Percentiles rank a stretch among this genome's conserved stretches.
These are phyloP conservation scores for Calvatia gigantea DNA, from an alignment of 768 basidiomycete genomes.

Conservation along the genomic window DNA sequence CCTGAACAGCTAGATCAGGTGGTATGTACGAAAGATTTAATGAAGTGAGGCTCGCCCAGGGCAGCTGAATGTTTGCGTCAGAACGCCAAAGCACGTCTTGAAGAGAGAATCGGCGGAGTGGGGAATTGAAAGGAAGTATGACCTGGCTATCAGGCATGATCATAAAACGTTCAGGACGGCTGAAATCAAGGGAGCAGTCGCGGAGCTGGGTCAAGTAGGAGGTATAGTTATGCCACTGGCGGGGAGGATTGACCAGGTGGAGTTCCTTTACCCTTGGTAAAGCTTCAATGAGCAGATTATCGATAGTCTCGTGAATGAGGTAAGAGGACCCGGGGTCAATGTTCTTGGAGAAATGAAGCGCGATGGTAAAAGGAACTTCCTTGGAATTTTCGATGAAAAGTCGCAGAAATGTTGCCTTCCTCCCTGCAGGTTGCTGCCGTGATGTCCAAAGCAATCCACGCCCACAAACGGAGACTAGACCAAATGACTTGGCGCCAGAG, in stretches of 20 bases:
- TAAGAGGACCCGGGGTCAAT: not conserved
- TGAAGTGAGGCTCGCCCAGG: not conserved
- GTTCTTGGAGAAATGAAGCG: not conserved
- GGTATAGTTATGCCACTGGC: not conserved
- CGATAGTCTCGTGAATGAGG: not conserved
- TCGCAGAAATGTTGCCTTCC: too few species aligned
- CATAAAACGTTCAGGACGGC: not conserved
- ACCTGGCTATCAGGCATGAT: not conserved
- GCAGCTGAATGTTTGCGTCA: not conserved
- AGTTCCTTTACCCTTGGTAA: not conserved
- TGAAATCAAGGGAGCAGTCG: not conserved
- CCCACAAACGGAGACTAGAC: too few species aligned
- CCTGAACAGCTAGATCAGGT: not conserved
- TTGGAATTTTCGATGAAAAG: not conserved
- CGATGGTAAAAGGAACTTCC: not conserved
- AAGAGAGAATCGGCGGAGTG: not conserved
- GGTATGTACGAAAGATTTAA: not conserved
- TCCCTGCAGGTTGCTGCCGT: too few species aligned
- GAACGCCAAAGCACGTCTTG: not conserved
- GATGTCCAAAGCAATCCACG: too few species aligned
- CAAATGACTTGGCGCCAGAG: too few species aligned
- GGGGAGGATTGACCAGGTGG: not conserved
- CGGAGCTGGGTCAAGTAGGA: not conserved
- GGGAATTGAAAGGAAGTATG: not conserved
- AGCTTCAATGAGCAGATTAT: not conserved